Evolutionary conservation across 495 filamentous ascomycete genomes (phyloP), one percentile per base, ranked within the genome.

Genomic region (Lepidopterella palustris): DNA sequence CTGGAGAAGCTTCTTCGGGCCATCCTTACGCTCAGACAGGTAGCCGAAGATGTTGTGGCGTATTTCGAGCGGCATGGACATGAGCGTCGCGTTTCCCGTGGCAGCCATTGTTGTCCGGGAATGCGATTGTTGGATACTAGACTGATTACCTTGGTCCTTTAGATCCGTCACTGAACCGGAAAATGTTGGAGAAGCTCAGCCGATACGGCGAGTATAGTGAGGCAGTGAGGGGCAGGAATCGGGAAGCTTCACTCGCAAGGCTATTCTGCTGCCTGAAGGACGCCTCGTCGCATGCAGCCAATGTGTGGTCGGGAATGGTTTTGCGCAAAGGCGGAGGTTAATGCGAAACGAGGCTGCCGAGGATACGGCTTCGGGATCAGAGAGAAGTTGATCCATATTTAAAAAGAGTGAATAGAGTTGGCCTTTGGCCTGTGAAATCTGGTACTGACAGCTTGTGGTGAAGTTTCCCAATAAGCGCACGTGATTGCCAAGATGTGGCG

Each of bases 21-120:
- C 20, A 2, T 53, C 27, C 24, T 49, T 39, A 32, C 55, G 52
- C 26, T 39, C 45, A 25, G 57, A 48, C 24, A 54, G 42, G 20
- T 26, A 23, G 24, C 58, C 60, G 53, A 54, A 67, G 53, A 67
- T 63, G 10, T 59, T 50, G 42, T 63, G 52, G 6, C 64, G 60
- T 10, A 67, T 27, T 53, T 67, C 64, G 39, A 63, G 57, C 0
- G 64, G 64, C 25, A 66, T 56, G 15, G 23, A 15, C 48, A 58
- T 35, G 26, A 67, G 50, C 26, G 50, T 25, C 20, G 49, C 32
- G 15, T 52, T 6, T 3, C n/a, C 8, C 5, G 42, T 18, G 26
- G 25, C n/a, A 29, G 53, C 20, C 53, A 62, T 62, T 21, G 53
- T 62, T 2, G 35, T 3, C 18, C 18, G 13, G 10, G 9, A 3